phyloP scores from a whole-genome alignment of 2,329 filamentous ascomycete genomes.

The Diplodia corticola region DNA sequence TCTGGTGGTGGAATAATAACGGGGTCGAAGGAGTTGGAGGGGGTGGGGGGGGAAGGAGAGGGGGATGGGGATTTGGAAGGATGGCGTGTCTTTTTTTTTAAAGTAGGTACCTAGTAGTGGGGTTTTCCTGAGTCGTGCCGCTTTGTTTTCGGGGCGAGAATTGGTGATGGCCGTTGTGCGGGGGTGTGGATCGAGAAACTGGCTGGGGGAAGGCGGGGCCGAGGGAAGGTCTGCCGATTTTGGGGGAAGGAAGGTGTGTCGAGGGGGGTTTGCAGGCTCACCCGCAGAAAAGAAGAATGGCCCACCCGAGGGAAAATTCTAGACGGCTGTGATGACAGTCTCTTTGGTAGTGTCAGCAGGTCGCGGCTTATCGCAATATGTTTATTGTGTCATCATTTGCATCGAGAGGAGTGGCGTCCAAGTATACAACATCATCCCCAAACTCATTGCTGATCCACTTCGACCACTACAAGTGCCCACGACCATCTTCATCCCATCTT shows the following conservation, averaged over 20 bases:
- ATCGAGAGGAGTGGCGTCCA: too few relatives aligned
- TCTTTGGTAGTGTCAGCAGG: too few relatives aligned
- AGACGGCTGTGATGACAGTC: too few relatives aligned
- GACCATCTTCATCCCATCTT: background rate
- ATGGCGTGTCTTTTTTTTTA: background rate
- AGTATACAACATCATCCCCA: background rate
- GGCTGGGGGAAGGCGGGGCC: background rate
- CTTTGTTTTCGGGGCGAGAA: background rate
- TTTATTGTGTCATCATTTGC: too few relatives aligned
- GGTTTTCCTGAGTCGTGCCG: background rate
- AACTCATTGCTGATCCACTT: conserved; percentile 10
- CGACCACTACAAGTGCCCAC: background rate
- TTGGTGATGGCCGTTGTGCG: conserved; percentile 19
- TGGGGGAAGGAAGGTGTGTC: background rate
- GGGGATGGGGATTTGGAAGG: background rate
- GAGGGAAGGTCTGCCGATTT: background rate
- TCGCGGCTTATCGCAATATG: too few relatives aligned
- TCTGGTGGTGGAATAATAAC: too few relatives aligned
- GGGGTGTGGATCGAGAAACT: too few relatives aligned
- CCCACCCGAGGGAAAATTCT: too few relatives aligned
- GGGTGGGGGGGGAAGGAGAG: too few relatives aligned
- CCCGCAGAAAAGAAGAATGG: too few relatives aligned
- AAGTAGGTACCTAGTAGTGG: too few relatives aligned
- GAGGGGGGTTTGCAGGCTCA: background rate
- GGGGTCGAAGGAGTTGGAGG: background rate